phyloP scores from a whole-genome alignment of 495 filamentous ascomycete species.

The Glarea lozoyensis region DNA sequence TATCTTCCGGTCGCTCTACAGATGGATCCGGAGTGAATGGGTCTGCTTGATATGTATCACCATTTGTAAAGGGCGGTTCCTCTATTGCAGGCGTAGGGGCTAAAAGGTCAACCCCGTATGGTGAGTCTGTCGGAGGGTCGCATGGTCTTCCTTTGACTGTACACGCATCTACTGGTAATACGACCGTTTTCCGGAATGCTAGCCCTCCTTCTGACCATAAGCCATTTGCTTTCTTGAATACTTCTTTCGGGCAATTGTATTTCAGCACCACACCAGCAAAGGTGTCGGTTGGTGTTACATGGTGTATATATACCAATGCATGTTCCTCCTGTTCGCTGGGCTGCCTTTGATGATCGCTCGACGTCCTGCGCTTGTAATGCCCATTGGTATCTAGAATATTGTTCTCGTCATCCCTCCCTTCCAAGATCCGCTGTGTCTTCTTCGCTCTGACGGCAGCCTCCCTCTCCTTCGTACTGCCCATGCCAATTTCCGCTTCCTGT shows the following conservation, averaged over 20 bases:
- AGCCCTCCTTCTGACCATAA: constrained; percentile 91
- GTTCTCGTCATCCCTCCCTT: constrained; percentile 36
- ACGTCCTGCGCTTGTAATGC: constrained; percentile 44
- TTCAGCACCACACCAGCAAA: constrained; percentile 83
- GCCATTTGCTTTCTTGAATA: constrained; percentile 80
- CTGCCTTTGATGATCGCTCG: constrained; percentile 31
- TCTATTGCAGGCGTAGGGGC: constrained; percentile 30
- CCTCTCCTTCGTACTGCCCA: constrained; percentile 37
- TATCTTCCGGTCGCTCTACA: constrained; percentile 18
- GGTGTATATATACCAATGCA: constrained; percentile 81
- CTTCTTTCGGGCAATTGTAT: constrained; percentile 72
- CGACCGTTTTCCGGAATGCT: constrained; percentile 68
- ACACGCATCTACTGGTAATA: constrained; percentile 87
- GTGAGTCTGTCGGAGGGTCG: constrained; percentile 26
- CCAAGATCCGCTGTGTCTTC: constrained; percentile 40
- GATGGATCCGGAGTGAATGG: constrained; percentile 11
- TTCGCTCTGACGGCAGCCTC: constrained; percentile 37
- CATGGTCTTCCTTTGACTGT: constrained; percentile 66
- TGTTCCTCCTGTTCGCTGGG: constrained; percentile 43
- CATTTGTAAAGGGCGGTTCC: constrained; percentile 9
- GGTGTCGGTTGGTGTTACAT: constrained; percentile 72
- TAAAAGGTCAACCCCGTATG: constrained; percentile 33
- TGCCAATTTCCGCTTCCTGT: constrained; percentile 31
- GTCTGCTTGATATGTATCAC: constrained; percentile 7
- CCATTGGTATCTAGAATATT: constrained; percentile 39